phyloP scores from a whole-genome alignment of 768 basidiomycete genomes.

The Boletus reticuloceps region DNA sequence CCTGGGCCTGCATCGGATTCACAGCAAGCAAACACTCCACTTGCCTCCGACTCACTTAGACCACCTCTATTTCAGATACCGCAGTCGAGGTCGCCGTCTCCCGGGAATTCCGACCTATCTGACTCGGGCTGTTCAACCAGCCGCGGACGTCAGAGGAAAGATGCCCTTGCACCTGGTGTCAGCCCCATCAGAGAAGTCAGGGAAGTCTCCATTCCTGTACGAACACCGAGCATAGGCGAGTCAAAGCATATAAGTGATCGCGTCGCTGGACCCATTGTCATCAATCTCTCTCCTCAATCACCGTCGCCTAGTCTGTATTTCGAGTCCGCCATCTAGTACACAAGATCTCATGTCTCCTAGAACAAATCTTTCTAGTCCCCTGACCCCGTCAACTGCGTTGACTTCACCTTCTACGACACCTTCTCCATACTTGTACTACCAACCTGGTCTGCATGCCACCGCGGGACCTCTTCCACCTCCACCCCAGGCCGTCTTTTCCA shows the following conservation, averaged over 20 bases:
- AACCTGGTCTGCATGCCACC: slow-evolving; percentile 66
- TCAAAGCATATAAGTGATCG: slow-evolving; percentile 56
- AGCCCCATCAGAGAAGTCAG: slow-evolving; percentile 29
- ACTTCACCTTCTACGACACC: slow-evolving; percentile 26
- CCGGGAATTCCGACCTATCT: slow-evolving; percentile 29
- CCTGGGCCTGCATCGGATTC: slow-evolving; percentile 25
- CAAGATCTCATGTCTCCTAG: slow-evolving; percentile 30
- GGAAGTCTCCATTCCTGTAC: slow-evolving; percentile 30
- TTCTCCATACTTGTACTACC: slow-evolving; percentile 55
- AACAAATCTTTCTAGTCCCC: slow-evolving; percentile 21
- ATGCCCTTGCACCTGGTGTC: slow-evolving; percentile 32
- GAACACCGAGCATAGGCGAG: slow-evolving; percentile 64
- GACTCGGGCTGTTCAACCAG: slow-evolving; percentile 30
- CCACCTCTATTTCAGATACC: slow-evolving; percentile 38
- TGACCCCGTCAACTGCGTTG: slow-evolving; percentile 26
- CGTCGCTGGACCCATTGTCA: slow-evolving; percentile 61
- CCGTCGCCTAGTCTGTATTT: slow-evolving; percentile 26
- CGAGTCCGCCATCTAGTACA: slow-evolving; percentile 26
- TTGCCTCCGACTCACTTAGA: slow-evolving; percentile 32
- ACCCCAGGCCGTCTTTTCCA: slow-evolving; percentile 53
- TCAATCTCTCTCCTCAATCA: slow-evolving; percentile 42
- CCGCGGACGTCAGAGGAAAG: slow-evolving; percentile 31
- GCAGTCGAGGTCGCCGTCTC: slow-evolving; percentile 33
- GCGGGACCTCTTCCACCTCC: slow-evolving; percentile 75
- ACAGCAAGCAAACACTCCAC: slow-evolving; percentile 29